A percentile compares a stretch with the other conserved stretches of the same genome.
Evolutionary conservation across 2,329 filamentous ascomycete species (phyloP).

Genomic region (Orbilia brochopaga): DNA sequence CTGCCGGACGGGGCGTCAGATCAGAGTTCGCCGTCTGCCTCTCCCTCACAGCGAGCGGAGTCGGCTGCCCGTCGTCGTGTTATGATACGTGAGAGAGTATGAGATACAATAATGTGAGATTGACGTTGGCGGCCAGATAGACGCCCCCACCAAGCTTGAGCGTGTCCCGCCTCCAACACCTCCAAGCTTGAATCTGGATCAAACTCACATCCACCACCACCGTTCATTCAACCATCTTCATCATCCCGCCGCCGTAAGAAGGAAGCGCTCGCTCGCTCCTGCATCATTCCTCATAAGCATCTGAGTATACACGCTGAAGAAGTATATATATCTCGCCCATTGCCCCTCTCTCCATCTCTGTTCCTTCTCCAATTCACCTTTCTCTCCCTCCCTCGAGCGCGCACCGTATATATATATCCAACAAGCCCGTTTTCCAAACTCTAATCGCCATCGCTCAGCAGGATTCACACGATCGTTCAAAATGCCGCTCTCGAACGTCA

Average conservation of each 20-base stretch:
- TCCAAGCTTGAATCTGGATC: not conserved
- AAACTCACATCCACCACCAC: constrained; percentile 21
- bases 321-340: constrained; percentile 35
- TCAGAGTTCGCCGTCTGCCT: not conserved
- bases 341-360: constrained; percentile 13
- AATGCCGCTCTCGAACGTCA: constrained; percentile 40
- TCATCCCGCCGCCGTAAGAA: constrained; percentile 37
- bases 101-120: not conserved
- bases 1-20: constrained; percentile 8
- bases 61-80: too few species aligned
- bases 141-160: constrained; percentile 23
- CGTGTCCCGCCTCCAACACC: not conserved
- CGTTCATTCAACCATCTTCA: constrained; percentile 5
- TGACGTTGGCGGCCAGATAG: not conserved
- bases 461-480: constrained; percentile 3
- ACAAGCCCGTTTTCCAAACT: not conserved
- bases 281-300: not conserved
- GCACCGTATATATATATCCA: not conserved
- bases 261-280: constrained; percentile 26
- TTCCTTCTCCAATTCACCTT: constrained; percentile 1
- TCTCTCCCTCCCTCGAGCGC: not conserved
- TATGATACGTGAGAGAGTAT: too few species aligned
- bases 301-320: not conserved
- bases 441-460: constrained; percentile 25
- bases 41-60: too few species aligned